Conservation (phyloP, 2,329 filamentous ascomycete species). For the Hymenoscyphus linearis region DNA sequence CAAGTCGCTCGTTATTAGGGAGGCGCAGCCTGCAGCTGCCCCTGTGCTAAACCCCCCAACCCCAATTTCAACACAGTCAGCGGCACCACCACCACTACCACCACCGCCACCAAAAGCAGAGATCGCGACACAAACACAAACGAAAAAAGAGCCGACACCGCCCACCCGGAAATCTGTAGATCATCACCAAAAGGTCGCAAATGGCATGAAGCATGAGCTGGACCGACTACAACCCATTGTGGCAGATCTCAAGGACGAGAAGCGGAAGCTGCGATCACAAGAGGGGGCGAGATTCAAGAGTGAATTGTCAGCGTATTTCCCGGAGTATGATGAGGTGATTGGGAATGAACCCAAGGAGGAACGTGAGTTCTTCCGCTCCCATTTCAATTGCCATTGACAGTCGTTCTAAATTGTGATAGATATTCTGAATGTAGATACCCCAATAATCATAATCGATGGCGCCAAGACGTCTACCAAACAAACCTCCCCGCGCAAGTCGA, state of each 20-base stretch:
- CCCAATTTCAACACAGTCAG: slow-evolving; percentile 14
- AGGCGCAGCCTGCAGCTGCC: slow-evolving; percentile 26
- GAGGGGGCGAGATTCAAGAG: slow-evolving; percentile 84
- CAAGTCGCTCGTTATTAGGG: slow-evolving; percentile 20
- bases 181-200: slow-evolving; percentile 53
- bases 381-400: slow-evolving; percentile 3
- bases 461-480: slow-evolving; percentile 28
- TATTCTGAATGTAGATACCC: slow-evolving; percentile 65
- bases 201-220: slow-evolving; percentile 58
- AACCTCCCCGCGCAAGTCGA: slow-evolving; percentile 15
- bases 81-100: slow-evolving; percentile 16
- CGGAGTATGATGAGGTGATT: slow-evolving; percentile 91
- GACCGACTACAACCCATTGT: slow-evolving; percentile 47
- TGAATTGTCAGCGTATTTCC: slow-evolving; percentile 84
- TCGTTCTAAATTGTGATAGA: slow-evolving; percentile 45
- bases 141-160: slow-evolving; percentile 26
- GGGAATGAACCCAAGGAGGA: slow-evolving; percentile 75
- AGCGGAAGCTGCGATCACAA: slow-evolving; percentile 77
- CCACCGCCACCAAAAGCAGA: slow-evolving; percentile 16
- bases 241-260: slow-evolving; percentile 49
- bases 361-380: slow-evolving; percentile 47
- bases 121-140: slow-evolving; percentile 15
- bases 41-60: slow-evolving; percentile 13
- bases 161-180: slow-evolving; percentile 29
- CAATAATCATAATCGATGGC: slow-evolving; percentile 64